Evolutionary conservation across 2,329 filamentous ascomycete species (phyloP).

Genomic region (Fusarium sp.): DNA sequence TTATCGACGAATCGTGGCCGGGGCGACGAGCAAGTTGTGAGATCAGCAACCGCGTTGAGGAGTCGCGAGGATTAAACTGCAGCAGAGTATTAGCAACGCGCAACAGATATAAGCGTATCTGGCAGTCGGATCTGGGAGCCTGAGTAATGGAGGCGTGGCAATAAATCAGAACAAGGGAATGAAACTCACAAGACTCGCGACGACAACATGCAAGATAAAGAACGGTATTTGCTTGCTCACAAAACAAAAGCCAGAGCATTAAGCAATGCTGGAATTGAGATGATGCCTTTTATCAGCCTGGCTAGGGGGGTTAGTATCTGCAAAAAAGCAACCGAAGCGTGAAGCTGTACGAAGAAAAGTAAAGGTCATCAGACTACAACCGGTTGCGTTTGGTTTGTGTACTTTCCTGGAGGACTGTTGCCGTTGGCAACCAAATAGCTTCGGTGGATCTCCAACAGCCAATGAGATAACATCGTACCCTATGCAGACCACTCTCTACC

Average conservation of each 20-base stretch:
- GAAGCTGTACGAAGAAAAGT: conserved; percentile 36
- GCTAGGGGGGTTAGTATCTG: conserved; percentile 42
- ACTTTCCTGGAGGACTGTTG: conserved; percentile 51
- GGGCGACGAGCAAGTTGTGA: conserved; percentile 20
- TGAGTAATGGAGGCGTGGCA: conserved; percentile 11
- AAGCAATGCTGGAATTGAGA: conserved; percentile 47
- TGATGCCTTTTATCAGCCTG: conserved; percentile 23
- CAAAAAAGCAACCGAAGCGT: conserved; percentile 28
- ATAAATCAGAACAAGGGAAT: conserved; percentile 1
- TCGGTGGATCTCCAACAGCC: not conserved
- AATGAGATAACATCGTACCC: conserved; percentile 27
- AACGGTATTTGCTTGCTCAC: conserved; percentile 31
- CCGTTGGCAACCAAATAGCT: conserved; percentile 47
- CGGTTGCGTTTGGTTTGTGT: conserved; percentile 50
- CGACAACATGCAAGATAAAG: conserved; percentile 47
- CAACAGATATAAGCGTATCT: not conserved
- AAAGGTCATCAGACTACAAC: conserved; percentile 33
- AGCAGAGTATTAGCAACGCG: conserved; percentile 15
- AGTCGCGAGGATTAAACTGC: conserved; percentile 35
- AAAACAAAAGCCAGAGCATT: conserved; percentile 37
- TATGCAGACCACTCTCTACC: not conserved
- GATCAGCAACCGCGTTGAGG: conserved; percentile 33
- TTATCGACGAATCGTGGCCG: conserved; percentile 12
- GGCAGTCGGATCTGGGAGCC: not conserved
- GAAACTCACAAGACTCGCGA: conserved; percentile 47